Evolutionary conservation across 305 asterid species (phyloP).

Genomic region (Withania somnifera): DNA sequence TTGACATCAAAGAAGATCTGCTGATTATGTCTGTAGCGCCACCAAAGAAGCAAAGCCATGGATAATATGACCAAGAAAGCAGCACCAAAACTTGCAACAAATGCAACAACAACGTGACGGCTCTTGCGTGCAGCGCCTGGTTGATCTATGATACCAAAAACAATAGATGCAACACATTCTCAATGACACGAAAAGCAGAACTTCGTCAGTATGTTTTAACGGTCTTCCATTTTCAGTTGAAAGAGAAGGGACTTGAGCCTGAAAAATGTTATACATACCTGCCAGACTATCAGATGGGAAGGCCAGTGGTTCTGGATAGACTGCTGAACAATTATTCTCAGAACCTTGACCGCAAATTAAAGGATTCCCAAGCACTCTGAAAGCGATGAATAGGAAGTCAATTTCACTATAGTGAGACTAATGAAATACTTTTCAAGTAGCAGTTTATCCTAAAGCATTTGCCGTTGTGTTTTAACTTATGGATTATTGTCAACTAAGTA

Average conservation of each 20-base stretch:
- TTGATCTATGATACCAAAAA: conserved; percentile 29
- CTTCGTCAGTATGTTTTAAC: neutral
- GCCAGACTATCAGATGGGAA: conserved; percentile 53
- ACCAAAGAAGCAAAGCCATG: conserved; percentile 55
- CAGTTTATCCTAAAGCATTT: neutral
- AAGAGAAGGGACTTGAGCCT: neutral
- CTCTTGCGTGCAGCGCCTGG: conserved; percentile 31
- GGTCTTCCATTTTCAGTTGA: neutral
- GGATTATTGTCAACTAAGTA: neutral
- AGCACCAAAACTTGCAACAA: conserved; percentile 61
- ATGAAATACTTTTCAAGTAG: neutral
- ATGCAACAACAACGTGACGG: conserved; percentile 52
- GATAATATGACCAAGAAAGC: conserved; percentile 33
- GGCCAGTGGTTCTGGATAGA: conserved; percentile 76
- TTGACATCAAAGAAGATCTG: conserved; percentile 92
- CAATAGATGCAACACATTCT: neutral
- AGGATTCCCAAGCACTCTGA: conserved; percentile 81
- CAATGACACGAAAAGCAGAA: neutral
- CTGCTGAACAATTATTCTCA: conserved; percentile 56
- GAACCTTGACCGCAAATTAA: conserved; percentile 63
- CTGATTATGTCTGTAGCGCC: conserved; percentile 70
- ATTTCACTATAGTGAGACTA: neutral
- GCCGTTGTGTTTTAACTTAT: neutral
- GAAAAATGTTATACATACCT: conserved; percentile 24
- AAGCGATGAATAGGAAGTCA: conserved; percentile 10